Base-by-base conservation (phyloP, 176 grass and related monocot species). In the Luzula sylvatica region DNA sequence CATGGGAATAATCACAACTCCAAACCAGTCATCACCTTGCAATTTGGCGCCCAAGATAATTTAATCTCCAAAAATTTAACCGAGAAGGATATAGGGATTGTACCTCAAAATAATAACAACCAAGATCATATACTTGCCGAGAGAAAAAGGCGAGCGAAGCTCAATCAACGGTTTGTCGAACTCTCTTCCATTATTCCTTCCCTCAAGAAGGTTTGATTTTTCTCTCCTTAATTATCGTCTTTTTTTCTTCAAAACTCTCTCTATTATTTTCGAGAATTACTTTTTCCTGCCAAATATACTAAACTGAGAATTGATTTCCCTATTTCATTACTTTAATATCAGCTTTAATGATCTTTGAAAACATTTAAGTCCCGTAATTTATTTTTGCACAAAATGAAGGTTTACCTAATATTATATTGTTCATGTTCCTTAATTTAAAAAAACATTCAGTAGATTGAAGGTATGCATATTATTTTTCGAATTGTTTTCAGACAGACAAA, bases 101-200 rank as follows among this genome's bases (percentile, higher is more conserved):
- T 21, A 17, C 42, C 41, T 18, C 13, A 21, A 23, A 25, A 46
- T 48, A 23, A 35, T 35, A 35, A 4, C 9, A 35, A 13, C 28
- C 81, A 85, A 53, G 86, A 85, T 60, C 86, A 92, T 71, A 65
- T 85, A 43, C 77, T 92, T 50, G 86, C 86, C 3, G 86, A 92
- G 68, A 62, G 86, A 44, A 71, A 70, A 39, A 50, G 86, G 49
- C 16, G 86, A 71, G 86, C 84, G 69, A 92, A 92, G 65, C 75
- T 92, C 65, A 92, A 92, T 55, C 72, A 85, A 68, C 41, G 72
- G 1, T 81, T 85, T 58, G 77, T 85, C 30, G 86, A 92, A 58
- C 81, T 92, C 42, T 92, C 86, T 17, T 63, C 81, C n/a, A 60
- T 81, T 46, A 92, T 92, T 49, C 86, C 86, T 42, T 44, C 58